These are phyloP conservation scores for Fusarium sp. DNA, from an alignment of 2,329 filamentous ascomycete species.

Conservation along the genomic window DNA sequence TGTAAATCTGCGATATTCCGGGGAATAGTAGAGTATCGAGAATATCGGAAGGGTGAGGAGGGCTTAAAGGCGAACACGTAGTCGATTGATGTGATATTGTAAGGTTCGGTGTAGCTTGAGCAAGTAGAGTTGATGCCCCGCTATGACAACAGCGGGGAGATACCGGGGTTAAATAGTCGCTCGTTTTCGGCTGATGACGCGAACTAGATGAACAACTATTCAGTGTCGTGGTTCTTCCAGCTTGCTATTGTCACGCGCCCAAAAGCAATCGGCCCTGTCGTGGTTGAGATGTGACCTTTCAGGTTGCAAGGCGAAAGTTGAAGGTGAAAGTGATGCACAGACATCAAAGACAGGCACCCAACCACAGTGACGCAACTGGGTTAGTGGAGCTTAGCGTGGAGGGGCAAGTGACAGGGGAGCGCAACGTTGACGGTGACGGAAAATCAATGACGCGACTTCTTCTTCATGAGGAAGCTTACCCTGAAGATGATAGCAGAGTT, in stretches of 20 bases:
- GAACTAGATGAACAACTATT: not conserved
- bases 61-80: not conserved
- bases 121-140: slow-evolving; percentile 35
- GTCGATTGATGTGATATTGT: slow-evolving; percentile 14
- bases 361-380: slow-evolving; percentile 51
- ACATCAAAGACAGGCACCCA: slow-evolving; percentile 48
- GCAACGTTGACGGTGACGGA: slow-evolving; percentile 26
- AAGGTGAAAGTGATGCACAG: slow-evolving; percentile 43
- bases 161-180: not conserved
- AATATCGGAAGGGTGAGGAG: not conserved
- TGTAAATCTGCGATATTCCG: not conserved
- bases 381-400: slow-evolving; percentile 32
- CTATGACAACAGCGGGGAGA: slow-evolving; percentile 34
- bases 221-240: not conserved
- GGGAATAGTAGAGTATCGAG: not conserved
- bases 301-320: slow-evolving; percentile 25
- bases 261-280: slow-evolving; percentile 5
- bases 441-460: slow-evolving; percentile 42
- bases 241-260: not conserved
- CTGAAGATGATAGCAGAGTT: not conserved
- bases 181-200: not conserved
- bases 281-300: slow-evolving; percentile 4
- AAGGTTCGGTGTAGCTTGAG: slow-evolving; percentile 37
- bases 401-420: slow-evolving; percentile 29
- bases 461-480: slow-evolving; percentile 1